Conservation (phyloP, 352 stramenopile species). For the Phytophthora tubulina region DNA sequence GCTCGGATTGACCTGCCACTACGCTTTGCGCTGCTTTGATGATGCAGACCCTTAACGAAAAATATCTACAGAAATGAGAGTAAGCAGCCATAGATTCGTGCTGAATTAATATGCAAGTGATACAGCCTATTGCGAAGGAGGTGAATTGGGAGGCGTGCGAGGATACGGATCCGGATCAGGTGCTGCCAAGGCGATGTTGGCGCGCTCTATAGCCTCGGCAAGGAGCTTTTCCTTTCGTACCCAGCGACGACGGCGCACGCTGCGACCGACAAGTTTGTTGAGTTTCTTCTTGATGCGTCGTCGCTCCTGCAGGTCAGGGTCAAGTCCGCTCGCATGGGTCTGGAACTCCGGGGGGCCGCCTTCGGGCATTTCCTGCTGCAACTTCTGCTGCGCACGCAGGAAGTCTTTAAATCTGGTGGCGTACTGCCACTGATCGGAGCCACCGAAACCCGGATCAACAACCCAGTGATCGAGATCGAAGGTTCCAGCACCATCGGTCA, state of each 20-base stretch:
- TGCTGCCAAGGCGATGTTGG: conserved; percentile 40
- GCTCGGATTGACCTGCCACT: conserved; percentile 74
- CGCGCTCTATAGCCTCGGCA: conserved; percentile 50
- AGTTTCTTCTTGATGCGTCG: conserved; percentile 83
- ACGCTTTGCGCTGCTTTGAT: conserved; percentile 76
- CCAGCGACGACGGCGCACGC: conserved; percentile 82
- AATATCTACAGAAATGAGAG: conserved; percentile 18
- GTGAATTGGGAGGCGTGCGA: conserved; percentile 8
- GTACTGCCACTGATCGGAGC: conserved; percentile 86
- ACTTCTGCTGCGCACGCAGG: conserved; percentile 66
- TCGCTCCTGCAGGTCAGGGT: conserved; percentile 58
- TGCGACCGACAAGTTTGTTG: conserved; percentile 84
- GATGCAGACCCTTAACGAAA: conserved; percentile 18
- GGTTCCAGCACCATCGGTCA: conserved; percentile 67
- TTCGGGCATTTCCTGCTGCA: conserved; percentile 36
- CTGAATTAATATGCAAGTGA: conserved; percentile 39
- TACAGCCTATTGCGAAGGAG: conserved; percentile 32
- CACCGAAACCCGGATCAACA: conserved; percentile 79
- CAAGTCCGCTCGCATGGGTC: conserved; percentile 33
- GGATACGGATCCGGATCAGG: conserved; percentile 17
- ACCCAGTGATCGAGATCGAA: conserved; percentile 84
- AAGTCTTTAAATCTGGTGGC: conserved; percentile 90
- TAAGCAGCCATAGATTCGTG: conserved; percentile 28
- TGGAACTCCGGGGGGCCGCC: conserved; percentile 28
- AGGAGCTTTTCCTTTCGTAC: conserved; percentile 80